Evolutionary conservation across 1,284 basidiomycete genomes (phyloP).

Genomic region (Fomitiporia mediterranea): DNA sequence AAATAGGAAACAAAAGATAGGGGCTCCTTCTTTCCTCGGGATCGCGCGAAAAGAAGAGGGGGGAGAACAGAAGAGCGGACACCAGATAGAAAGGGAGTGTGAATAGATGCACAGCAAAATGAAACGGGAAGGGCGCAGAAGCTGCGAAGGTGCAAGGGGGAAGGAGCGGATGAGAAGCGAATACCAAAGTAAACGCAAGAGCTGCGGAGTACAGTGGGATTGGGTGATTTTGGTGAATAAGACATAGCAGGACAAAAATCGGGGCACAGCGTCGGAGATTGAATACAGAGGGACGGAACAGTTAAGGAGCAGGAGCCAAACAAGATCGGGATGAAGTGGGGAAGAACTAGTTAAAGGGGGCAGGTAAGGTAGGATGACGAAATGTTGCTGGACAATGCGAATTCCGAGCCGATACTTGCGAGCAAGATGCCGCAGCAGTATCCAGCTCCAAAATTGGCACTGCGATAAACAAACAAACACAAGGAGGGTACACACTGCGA

Average conservation of each 20-base stretch:
- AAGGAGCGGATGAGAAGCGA: neutral
- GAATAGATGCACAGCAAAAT: slow-evolving; percentile 4
- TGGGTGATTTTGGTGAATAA: neutral
- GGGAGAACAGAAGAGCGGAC: slow-evolving; percentile 1
- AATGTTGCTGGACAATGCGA: neutral
- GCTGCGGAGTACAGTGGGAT: neutral
- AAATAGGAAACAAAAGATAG: slow-evolving; percentile 13
- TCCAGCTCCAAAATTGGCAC: neutral
- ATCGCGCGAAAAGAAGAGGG: neutral
- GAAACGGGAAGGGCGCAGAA: slow-evolving; percentile 3
- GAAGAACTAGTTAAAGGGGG: too few species aligned
- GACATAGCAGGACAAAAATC: neutral
- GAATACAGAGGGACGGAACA: neutral
- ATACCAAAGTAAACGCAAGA: neutral
- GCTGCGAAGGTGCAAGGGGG: neutral
- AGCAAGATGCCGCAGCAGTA: neutral
- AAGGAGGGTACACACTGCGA: slow-evolving; percentile 1
- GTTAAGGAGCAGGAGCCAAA: neutral
- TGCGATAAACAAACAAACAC: slow-evolving; percentile 1
- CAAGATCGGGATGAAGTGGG: neutral
- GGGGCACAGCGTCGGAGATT: neutral
- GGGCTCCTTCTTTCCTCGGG: slow-evolving; percentile 6
- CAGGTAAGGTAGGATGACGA: too few species aligned
- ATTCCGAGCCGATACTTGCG: neutral
- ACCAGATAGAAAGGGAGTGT: slow-evolving; percentile 3